These are phyloP conservation scores for Mycosarcoma mackinlayi DNA, from an alignment of 1,284 basidiomycete species.

Conservation along the genomic window DNA sequence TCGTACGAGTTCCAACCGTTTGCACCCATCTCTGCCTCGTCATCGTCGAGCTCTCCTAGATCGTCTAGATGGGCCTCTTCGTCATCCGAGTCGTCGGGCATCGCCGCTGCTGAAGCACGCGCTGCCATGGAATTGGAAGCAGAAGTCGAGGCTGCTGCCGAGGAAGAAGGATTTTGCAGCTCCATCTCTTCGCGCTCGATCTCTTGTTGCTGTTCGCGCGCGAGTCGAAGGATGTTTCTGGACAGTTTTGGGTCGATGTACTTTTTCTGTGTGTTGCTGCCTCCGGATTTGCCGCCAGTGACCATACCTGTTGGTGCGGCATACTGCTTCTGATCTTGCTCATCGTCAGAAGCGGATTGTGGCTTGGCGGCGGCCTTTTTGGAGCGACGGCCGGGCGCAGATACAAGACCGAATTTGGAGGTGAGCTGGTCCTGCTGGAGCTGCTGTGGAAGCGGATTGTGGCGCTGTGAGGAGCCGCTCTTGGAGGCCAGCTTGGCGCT, in stretches of 20 bases:
- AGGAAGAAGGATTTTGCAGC: slow-evolving; percentile 32
- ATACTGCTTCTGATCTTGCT: slow-evolving; percentile 31
- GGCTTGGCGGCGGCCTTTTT: slow-evolving; percentile 31
- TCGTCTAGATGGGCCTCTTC: slow-evolving; percentile 59
- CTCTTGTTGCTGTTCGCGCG: slow-evolving; percentile 92
- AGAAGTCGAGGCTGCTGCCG: slow-evolving; percentile 19
- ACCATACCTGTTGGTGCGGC: slow-evolving; percentile 50
- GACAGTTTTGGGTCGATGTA: slow-evolving; percentile 76
- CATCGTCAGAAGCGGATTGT: slow-evolving; percentile 30
- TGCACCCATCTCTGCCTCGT: slow-evolving; percentile 61
- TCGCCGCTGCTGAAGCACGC: slow-evolving; percentile 41
- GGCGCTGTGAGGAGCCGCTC: slow-evolving; percentile 33
- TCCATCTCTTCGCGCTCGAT: slow-evolving; percentile 66
- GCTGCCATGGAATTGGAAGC: slow-evolving; percentile 61
- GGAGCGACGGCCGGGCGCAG: slow-evolving; percentile 45
- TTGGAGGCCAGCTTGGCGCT: slow-evolving; percentile 40
- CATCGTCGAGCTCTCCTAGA: slow-evolving; percentile 54
- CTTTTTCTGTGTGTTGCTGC: slow-evolving; percentile 43
- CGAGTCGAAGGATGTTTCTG: slow-evolving; percentile 88
- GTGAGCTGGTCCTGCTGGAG: slow-evolving; percentile 52
- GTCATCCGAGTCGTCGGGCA: slow-evolving; percentile 71
- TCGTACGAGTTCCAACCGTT: slow-evolving; percentile 55
- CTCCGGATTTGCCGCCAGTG: slow-evolving; percentile 52
- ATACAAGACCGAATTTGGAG: slow-evolving; percentile 52
- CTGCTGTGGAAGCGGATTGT: slow-evolving; percentile 55